Base-by-base conservation (phyloP, 441 rosid genomes). In the Populus hybrid region DNA sequence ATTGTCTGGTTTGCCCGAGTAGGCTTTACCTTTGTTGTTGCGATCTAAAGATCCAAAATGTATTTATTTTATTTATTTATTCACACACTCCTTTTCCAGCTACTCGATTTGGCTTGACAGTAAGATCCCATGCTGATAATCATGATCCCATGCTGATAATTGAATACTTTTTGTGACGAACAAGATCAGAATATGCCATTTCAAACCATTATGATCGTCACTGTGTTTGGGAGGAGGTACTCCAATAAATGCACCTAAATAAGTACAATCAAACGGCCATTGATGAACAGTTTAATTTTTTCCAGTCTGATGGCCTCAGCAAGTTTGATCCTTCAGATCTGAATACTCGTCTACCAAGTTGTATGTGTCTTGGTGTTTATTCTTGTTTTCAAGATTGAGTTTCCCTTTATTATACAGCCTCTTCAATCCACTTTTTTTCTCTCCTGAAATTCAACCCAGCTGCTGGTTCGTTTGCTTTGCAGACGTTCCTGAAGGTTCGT, bases 401-500 rank as follows among this genome's bases (percentile, higher is more conserved):
- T 74, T 70, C 20, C 26, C 61, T 74, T 67, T 73, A 50, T 78
- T 35, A 67, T 50, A 34, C 67, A 66, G 50, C 28, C 28, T 26
- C 28, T 26, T 26, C 73, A 65, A 40, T 16, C 59, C n/a, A 16
- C 59, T 6, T 34, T 50, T 50, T 46, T 14, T 50, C 5, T 14
- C 20, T 5, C 59, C 59, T 50, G 20, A 50, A 72, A 34, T 70
- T 34, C 26, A 21, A 26, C 65, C 76, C 86, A 76, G 78, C 77
- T 82, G 61, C 67, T 75, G 65, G 65, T 69, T 67, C 10, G 24
- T 74, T 16, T 83, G 50, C 76, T 79, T 38, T 85, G 79, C 85
- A 93, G 99, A 92, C 87, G 99, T 95, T 30, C 98, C 97, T 66
- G 99, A 95, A 87, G 99, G 98, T 79, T 93, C 98, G 35, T 92